phyloP scores from a whole-genome alignment of 768 basidiomycete genomes.

The Lactarius evosmus region DNA sequence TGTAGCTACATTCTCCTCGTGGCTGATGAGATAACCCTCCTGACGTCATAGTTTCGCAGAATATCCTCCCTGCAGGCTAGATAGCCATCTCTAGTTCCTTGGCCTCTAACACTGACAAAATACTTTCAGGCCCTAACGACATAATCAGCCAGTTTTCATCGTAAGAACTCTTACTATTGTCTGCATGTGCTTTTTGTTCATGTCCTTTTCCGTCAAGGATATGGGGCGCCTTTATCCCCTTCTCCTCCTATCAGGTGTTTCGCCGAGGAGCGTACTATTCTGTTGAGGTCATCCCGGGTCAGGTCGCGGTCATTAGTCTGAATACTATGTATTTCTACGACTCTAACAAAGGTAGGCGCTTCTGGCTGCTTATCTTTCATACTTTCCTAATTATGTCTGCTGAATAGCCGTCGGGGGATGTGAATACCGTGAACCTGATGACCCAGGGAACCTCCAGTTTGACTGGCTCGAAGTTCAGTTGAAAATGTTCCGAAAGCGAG shows the following conservation, averaged over 20 bases:
- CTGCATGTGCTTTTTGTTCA: neutral
- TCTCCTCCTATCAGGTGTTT: conserved; percentile 75
- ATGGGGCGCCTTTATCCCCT: conserved; percentile 80
- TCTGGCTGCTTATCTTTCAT: neutral
- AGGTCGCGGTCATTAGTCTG: conserved; percentile 75
- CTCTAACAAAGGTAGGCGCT: conserved; percentile 69
- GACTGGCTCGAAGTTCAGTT: conserved; percentile 92
- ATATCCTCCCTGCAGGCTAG: conserved; percentile 62
- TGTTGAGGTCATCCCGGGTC: conserved; percentile 71
- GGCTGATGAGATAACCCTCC: neutral
- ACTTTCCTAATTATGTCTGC: neutral
- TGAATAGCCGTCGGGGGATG: conserved; percentile 75
- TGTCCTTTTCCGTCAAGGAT: conserved; percentile 44
- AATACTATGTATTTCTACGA: conserved; percentile 93
- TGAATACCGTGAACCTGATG: conserved; percentile 53
- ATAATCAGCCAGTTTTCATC: conserved; percentile 65
- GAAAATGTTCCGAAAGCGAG: conserved; percentile 56
- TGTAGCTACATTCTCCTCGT: conserved; percentile 39
- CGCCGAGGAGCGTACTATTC: conserved; percentile 85
- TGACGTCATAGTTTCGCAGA: conserved; percentile 39
- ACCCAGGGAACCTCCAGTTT: conserved; percentile 86
- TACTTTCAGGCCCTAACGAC: conserved; percentile 55
- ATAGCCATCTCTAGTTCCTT: conserved; percentile 8
- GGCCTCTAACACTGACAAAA: conserved; percentile 2
- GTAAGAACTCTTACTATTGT: conserved; percentile 41